Evolutionary conservation across 2,329 filamentous ascomycete genomes (phyloP).

Genomic region (Sclerotinia trifoliorum): DNA sequence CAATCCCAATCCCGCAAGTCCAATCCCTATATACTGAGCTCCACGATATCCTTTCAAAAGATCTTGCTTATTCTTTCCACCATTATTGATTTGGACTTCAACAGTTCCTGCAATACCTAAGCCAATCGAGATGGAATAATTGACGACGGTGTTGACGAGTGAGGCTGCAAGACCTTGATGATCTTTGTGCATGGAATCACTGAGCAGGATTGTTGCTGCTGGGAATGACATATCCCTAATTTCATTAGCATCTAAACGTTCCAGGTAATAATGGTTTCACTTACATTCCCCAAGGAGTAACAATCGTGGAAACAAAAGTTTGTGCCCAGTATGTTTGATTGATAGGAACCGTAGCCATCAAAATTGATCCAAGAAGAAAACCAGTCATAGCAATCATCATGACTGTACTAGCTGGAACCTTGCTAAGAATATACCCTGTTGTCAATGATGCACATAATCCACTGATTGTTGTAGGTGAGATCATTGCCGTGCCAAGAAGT

Average conservation of each 20-base stretch:
- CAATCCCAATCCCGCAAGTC: constrained; percentile 40
- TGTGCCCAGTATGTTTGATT: constrained; percentile 59
- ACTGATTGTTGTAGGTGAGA: constrained; percentile 35
- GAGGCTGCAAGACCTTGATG: constrained; percentile 53
- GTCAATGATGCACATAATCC: constrained; percentile 40
- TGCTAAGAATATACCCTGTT: constrained; percentile 40
- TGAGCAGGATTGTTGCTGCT: constrained; percentile 53
- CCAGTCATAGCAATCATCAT: constrained; percentile 42
- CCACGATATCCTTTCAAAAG: constrained; percentile 20
- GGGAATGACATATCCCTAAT: constrained; percentile 56
- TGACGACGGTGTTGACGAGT: constrained; percentile 48
- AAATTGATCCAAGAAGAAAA: constrained; percentile 44
- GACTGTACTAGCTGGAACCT: constrained; percentile 38
- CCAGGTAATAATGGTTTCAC: neutral
- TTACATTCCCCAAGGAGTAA: constrained; percentile 51
- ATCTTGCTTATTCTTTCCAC: constrained; percentile 21
- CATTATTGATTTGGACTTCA: constrained; percentile 34
- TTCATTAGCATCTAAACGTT: neutral
- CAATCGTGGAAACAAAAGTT: constrained; percentile 56
- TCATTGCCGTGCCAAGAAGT: constrained; percentile 38
- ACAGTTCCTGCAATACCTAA: constrained; percentile 47
- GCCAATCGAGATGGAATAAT: constrained; percentile 46
- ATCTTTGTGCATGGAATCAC: constrained; percentile 48
- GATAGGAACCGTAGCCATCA: constrained; percentile 32
- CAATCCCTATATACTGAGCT: constrained; percentile 19